phyloP scores from a whole-genome alignment of 805 yeast genomes.

The Lachancea nothofagi region DNA sequence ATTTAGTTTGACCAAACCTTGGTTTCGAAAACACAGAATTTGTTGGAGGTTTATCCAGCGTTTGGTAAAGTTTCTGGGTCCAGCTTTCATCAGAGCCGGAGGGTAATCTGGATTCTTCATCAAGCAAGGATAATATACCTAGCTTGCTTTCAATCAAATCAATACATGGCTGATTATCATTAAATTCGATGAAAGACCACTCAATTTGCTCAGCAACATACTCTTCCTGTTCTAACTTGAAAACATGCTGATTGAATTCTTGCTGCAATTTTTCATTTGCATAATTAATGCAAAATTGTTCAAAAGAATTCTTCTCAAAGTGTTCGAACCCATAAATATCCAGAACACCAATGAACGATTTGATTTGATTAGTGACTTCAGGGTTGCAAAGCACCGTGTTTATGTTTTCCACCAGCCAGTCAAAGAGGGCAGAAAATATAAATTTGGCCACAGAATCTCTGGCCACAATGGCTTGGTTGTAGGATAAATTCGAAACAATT shows the following conservation, averaged over 20 bases:
- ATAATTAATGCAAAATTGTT: conserved; percentile 94
- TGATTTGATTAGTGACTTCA: conserved; percentile 51
- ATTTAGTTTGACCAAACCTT: conserved; percentile 86
- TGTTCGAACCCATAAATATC: conserved; percentile 98
- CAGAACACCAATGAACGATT: conserved; percentile 86
- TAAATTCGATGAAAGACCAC: conserved; percentile 93
- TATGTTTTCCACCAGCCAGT: conserved; percentile 86
- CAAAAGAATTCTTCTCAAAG: conserved; percentile 89
- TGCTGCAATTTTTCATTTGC: conserved; percentile 97
- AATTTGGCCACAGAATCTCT: conserved; percentile 96
- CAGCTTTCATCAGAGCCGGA: conserved; percentile 90
- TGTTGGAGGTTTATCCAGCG: conserved; percentile 73
- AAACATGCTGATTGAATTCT: conserved; percentile 95
- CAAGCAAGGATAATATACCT: conserved; percentile 83
- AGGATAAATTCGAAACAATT: conserved; percentile 75
- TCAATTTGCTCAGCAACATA: conserved; percentile 87
- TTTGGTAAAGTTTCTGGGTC: conserved; percentile 83
- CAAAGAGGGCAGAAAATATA: conserved; percentile 86
- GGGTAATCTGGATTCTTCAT: conserved; percentile 93
- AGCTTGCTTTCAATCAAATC: conserved; percentile 81
- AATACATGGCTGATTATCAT: conserved; percentile 96
- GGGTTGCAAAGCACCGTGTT: conserved; percentile 78
- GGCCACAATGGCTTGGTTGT: conserved; percentile 81
- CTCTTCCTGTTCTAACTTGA: conserved; percentile 95
- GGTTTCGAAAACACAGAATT: conserved; percentile 82